Conservation (phyloP, 495 filamentous ascomycete genomes). For the Daldinia bambusicola region DNA sequence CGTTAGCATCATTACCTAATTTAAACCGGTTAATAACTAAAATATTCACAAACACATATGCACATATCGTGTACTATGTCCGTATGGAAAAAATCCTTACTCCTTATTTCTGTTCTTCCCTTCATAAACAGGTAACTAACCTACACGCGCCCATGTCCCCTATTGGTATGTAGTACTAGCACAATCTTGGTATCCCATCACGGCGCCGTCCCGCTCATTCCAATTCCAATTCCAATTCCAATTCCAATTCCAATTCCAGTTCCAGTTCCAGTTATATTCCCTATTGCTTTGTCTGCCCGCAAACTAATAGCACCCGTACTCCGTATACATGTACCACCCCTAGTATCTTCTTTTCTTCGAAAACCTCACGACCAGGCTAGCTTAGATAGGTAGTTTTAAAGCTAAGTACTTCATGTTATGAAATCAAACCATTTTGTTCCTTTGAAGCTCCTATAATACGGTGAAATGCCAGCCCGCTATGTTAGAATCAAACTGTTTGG, state of each 20-base stretch:
- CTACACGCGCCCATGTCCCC: neutral
- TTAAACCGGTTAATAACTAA: neutral
- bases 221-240: too few species aligned
- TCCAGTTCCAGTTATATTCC: too few species aligned
- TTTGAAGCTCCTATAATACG: neutral
- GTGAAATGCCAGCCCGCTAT: neutral
- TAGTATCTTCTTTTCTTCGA: neutral
- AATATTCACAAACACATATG: neutral
- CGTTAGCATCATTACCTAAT: too few species aligned
- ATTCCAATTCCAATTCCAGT: too few species aligned
- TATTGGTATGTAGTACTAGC: constrained; percentile 6
- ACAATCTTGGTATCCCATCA: constrained; percentile 7
- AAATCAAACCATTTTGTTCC: neutral
- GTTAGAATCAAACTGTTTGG: neutral
- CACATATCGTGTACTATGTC: neutral
- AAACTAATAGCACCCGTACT: constrained; percentile 17
- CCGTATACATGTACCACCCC: constrained; percentile 26
- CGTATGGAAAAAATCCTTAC: neutral
- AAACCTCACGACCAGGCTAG: neutral
- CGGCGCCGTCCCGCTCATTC: constrained; percentile 6
- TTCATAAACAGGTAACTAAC: neutral
- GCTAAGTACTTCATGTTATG: neutral
- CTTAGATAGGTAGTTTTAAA: neutral
- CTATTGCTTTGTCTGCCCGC: constrained; percentile 6
- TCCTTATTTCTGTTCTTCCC: neutral